A percentile compares a stretch with the other conserved stretches of the same genome.
Conservation (phyloP, 805 yeast genomes). For the Komagataella ulmi region DNA sequence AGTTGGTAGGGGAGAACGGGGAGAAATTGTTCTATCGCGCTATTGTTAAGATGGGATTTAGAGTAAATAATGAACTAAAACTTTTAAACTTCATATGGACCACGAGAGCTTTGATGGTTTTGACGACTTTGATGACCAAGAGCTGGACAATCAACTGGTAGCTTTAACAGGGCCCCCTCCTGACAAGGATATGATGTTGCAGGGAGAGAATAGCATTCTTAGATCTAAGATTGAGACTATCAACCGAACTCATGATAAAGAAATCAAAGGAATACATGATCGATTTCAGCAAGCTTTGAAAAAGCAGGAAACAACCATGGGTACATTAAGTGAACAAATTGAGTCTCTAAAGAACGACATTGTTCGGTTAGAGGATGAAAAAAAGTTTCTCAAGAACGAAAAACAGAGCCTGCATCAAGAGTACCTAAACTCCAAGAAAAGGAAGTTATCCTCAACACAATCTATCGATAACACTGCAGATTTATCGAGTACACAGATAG, state of each 20-base stretch:
- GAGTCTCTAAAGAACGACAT: conserved; percentile 18
- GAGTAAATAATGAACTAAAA: too few species aligned
- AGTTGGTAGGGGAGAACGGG: neutral
- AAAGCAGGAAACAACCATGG: conserved; percentile 12
- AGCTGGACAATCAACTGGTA: neutral
- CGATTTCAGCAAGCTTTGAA: conserved; percentile 9
- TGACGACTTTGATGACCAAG: neutral
- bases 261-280: conserved; percentile 23
- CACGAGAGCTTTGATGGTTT: neutral
- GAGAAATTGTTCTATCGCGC: neutral
- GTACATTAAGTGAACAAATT: neutral
- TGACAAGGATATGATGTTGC: conserved; percentile 26
- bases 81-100: neutral
- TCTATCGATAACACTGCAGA: neutral
- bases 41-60: too few species aligned
- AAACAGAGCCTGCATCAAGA: conserved; percentile 8
- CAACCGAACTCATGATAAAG: conserved; percentile 21
- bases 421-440: neutral
- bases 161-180: neutral
- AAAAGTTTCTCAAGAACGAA: conserved; percentile 38
- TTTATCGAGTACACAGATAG: neutral
- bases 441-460: neutral
- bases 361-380: conserved; percentile 36
- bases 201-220: conserved; percentile 74
- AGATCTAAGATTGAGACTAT: conserved; percentile 46